phyloP scores from a whole-genome alignment of 2,329 filamentous ascomycete genomes.

The Penicillium sp. region DNA sequence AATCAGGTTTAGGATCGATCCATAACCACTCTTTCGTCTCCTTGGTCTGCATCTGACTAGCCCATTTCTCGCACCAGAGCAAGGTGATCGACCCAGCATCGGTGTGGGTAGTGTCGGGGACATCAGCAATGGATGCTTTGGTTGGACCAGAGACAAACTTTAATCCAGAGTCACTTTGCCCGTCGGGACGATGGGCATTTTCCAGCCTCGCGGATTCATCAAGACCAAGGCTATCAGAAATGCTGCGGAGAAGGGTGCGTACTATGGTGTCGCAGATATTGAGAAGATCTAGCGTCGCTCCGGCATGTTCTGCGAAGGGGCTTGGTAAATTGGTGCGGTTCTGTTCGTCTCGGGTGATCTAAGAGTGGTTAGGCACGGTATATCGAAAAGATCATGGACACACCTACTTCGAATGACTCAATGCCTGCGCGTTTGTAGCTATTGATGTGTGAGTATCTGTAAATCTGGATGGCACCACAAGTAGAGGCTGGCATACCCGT shows the following conservation, averaged over 20 bases:
- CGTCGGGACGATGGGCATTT: constrained; percentile 4
- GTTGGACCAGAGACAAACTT: constrained; percentile 14
- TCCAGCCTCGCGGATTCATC: constrained; percentile 1
- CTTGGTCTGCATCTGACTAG: constrained; percentile 9
- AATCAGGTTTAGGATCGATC: constrained; percentile 11
- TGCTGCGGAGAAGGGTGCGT: constrained; percentile 3
- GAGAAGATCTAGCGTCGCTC: neutral
- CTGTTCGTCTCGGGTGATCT: constrained; percentile 9
- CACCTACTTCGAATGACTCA: constrained; percentile 10
- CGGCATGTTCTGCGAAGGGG: constrained; percentile 4
- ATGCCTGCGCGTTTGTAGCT: constrained; percentile 10
- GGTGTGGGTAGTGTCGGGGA: constrained; percentile 14
- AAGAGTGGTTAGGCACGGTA: neutral
- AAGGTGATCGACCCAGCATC: constrained; percentile 14
- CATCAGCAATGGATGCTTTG: constrained; percentile 3
- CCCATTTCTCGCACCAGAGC: constrained; percentile 16
- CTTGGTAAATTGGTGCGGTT: constrained; percentile 5
- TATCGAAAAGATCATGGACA: neutral
- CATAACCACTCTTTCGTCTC: constrained; percentile 14
- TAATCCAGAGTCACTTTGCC: constrained; percentile 7
- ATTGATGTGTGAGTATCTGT: neutral
- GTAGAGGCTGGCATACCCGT: constrained; percentile 1
- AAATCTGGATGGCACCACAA: neutral
- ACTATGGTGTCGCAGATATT: constrained; percentile 7
- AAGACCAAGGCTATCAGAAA: constrained; percentile 7